Evolutionary conservation across 805 yeast genomes (phyloP).

Genomic region (Scheffersomyces amazonensis): DNA sequence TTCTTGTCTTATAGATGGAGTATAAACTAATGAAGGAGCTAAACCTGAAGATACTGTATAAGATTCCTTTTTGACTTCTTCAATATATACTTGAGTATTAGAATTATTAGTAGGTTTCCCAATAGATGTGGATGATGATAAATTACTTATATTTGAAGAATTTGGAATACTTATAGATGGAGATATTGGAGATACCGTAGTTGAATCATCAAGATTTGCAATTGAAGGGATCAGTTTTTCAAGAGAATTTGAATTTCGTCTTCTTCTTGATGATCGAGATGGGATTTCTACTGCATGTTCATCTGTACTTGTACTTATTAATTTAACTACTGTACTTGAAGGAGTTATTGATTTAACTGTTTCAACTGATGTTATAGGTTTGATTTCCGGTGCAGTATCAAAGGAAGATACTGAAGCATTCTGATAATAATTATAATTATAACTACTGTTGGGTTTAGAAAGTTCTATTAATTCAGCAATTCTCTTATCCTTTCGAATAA

Average conservation of each 20-base stretch:
- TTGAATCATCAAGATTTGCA: background rate
- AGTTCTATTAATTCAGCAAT: background rate
- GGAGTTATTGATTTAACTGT: background rate
- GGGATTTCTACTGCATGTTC: constrained; percentile 12
- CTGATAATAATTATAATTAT: background rate
- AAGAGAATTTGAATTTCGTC: constrained; percentile 11
- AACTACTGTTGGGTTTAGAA: background rate
- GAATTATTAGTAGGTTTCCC: background rate
- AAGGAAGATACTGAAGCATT: background rate
- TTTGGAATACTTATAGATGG: constrained; percentile 1
- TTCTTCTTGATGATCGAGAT: constrained; percentile 18
- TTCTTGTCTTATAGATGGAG: background rate
- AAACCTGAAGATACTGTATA: background rate
- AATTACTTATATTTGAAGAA: background rate
- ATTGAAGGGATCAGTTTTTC: too few species aligned
- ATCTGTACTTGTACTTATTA: background rate
- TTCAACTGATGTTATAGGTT: background rate
- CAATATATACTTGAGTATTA: background rate
- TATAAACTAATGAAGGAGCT: background rate
- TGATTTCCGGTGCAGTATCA: background rate
- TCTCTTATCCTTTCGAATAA: constrained; percentile 1
- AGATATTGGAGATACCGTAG: background rate
- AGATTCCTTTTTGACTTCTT: background rate
- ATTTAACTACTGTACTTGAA: background rate
- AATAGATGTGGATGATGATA: background rate